Evolutionary conservation across 2,329 filamentous ascomycete species (phyloP).

Genomic region (Arthroderma uncinatum): DNA sequence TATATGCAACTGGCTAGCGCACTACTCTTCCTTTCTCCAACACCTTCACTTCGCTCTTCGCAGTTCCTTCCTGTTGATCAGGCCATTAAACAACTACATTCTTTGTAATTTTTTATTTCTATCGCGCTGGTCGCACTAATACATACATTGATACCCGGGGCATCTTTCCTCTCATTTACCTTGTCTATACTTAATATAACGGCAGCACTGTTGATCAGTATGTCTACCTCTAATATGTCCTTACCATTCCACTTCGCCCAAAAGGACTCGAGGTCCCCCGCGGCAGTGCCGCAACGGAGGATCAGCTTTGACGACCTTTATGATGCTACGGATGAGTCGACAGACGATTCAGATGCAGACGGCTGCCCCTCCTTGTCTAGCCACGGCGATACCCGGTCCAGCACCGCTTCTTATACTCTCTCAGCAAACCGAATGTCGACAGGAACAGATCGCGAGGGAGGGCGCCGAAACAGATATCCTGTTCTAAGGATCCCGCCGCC

Average conservation of each 20-base stretch:
- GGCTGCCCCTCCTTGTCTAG: slow-evolving; percentile 40
- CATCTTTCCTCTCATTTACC: slow-evolving; percentile 1
- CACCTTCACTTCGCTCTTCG: slow-evolving; percentile 1
- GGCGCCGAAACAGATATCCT: slow-evolving; percentile 43
- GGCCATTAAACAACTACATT: not conserved
- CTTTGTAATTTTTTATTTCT: not conserved
- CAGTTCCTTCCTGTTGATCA: slow-evolving; percentile 1
- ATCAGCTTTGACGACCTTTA: slow-evolving; percentile 74
- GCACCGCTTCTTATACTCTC: slow-evolving; percentile 22
- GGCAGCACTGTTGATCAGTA: slow-evolving; percentile 3
- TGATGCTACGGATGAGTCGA: slow-evolving; percentile 52
- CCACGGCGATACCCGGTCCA: slow-evolving; percentile 34
- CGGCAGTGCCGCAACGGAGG: not conserved
- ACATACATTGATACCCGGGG: slow-evolving; percentile 2
- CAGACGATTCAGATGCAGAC: slow-evolving; percentile 55
- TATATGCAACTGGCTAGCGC: not conserved
- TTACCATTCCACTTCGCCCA: not conserved
- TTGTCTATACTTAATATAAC: not conserved
- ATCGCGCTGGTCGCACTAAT: slow-evolving; percentile 2
- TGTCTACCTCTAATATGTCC: slow-evolving; percentile 1
- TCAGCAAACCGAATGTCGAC: slow-evolving; percentile 25
- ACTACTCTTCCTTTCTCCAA: not conserved
- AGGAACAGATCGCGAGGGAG: slow-evolving; percentile 29
- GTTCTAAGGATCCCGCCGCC: slow-evolving; percentile 48
- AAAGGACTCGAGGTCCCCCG: not conserved